Percentiles rank a stretch among this genome's conserved stretches.
phyloP scores from a whole-genome alignment of 2,329 filamentous ascomycete genomes.

The Stachybotrys echinatus region DNA sequence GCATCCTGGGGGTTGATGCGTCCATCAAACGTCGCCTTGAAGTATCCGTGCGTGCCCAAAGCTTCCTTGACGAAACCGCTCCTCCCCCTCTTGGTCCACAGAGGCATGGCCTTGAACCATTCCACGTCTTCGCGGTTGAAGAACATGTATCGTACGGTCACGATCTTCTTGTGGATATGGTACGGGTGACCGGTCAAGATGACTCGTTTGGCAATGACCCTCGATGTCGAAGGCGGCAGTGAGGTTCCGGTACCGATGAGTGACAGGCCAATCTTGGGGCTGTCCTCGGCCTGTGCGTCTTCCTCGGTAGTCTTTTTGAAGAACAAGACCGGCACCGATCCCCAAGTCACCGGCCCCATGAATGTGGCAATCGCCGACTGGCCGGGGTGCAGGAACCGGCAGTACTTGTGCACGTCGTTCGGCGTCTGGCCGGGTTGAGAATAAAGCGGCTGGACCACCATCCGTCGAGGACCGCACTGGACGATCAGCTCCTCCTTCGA shows the following conservation, averaged over 20 bases:
- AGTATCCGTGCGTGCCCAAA: constrained; percentile 97
- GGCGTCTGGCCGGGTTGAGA: constrained; percentile 85
- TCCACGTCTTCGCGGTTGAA: constrained; percentile 93
- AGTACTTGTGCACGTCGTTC: constrained; percentile 97
- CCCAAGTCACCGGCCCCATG: constrained; percentile 88
- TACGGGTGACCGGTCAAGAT: constrained; percentile 94
- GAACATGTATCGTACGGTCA: constrained; percentile 99
- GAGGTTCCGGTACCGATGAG: constrained; percentile 85
- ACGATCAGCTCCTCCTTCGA: constrained; percentile 89
- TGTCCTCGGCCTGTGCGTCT: constrained; percentile 36
- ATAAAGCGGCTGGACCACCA: constrained; percentile 86
- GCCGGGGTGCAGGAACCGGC: constrained; percentile 85
- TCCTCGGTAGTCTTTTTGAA: constrained; percentile 59
- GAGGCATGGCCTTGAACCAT: constrained; percentile 94
- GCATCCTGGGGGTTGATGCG: constrained; percentile 95
- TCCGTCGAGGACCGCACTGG: constrained; percentile 82
- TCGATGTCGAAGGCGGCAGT: constrained; percentile 67
- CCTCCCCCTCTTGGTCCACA: constrained; percentile 88
- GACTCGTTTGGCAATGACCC: constrained; percentile 89
- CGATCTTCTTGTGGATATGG: constrained; percentile 97
- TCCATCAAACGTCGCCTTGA: constrained; percentile 97
- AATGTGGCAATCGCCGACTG: constrained; percentile 86
- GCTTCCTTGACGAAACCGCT: constrained; percentile 91
- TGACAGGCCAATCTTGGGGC: constrained; percentile 48
- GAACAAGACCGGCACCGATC: constrained; percentile 82